Percentiles rank a stretch among this genome's conserved stretches.
Conservation (phyloP, 2,329 filamentous ascomycete genomes). For the Rugonectria rugulosa region DNA sequence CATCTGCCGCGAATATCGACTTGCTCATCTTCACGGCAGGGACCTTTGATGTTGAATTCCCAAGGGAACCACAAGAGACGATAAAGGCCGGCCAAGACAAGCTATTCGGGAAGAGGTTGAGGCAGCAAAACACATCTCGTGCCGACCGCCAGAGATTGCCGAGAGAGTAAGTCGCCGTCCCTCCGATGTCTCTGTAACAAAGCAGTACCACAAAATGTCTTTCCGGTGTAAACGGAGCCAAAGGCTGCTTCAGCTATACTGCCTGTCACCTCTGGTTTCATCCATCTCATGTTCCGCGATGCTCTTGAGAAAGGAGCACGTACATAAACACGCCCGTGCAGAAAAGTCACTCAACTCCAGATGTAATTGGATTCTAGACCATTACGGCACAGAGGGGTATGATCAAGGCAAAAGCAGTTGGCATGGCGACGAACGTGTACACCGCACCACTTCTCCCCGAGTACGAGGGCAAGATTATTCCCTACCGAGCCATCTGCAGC, state of each 20-base stretch:
- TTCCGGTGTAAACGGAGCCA: constrained; percentile 47
- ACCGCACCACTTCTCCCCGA: constrained; percentile 32
- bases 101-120: constrained; percentile 34
- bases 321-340: constrained; percentile 38
- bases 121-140: background rate
- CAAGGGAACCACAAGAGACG: constrained; percentile 23
- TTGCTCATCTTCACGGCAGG: constrained; percentile 52
- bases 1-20: constrained; percentile 48
- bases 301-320: constrained; percentile 35
- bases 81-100: constrained; percentile 42
- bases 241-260: constrained; percentile 43
- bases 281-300: constrained; percentile 34
- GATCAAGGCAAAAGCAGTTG: constrained; percentile 28
- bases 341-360: constrained; percentile 22
- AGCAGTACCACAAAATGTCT: constrained; percentile 27
- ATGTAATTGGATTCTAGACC: constrained; percentile 22
- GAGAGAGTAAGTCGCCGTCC: constrained; percentile 23
- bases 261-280: constrained; percentile 41
- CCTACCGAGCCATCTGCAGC: constrained; percentile 27
- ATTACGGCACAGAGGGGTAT: constrained; percentile 19
- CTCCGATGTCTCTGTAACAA: background rate
- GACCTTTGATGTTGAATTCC: constrained; percentile 49
- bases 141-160: constrained; percentile 32
- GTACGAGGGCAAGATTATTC: constrained; percentile 28
- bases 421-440: constrained; percentile 43